A percentile compares a stretch with the other conserved stretches of the same genome.
Evolutionary conservation across 805 yeast species (phyloP).

Genomic region (Kregervanrija delftensis): DNA sequence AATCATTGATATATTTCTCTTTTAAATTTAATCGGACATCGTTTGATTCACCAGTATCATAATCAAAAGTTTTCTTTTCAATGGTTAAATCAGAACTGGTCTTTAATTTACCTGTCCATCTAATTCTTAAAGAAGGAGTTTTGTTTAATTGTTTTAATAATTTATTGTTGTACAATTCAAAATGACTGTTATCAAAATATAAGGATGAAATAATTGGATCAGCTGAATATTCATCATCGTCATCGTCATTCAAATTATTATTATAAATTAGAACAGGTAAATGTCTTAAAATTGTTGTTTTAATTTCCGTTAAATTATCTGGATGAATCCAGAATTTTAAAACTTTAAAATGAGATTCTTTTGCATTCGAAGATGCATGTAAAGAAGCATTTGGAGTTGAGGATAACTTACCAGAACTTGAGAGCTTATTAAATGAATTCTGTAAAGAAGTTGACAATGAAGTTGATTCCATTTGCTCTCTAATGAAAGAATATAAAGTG

Average conservation of each 20-base stretch:
- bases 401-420: slow-evolving; percentile 31
- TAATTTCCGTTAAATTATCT: slow-evolving; percentile 95
- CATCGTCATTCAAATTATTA: slow-evolving; percentile 37
- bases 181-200: slow-evolving; percentile 78
- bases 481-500: slow-evolving; percentile 68
- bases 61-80: slow-evolving; percentile 73
- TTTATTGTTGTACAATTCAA: slow-evolving; percentile 82
- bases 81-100: slow-evolving; percentile 73
- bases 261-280: slow-evolving; percentile 83
- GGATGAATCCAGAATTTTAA: slow-evolving; percentile 95
- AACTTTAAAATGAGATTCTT: slow-evolving; percentile 39
- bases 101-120: slow-evolving; percentile 83
- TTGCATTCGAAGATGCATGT: slow-evolving; percentile 5
- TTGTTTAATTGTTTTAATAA: slow-evolving; percentile 56
- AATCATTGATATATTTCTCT: slow-evolving; percentile 74
- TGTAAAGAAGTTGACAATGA: slow-evolving; percentile 32
- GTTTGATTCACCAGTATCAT: slow-evolving; percentile 35
- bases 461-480: slow-evolving; percentile 54
- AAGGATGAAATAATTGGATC: slow-evolving; percentile 85
- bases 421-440: slow-evolving; percentile 40
- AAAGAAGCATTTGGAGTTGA: slow-evolving; percentile 26
- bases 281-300: slow-evolving; percentile 89
- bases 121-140: slow-evolving; percentile 70
- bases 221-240: slow-evolving; percentile 41
- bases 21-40: slow-evolving; percentile 66